Evolutionary conservation across 78 protist species (phyloP), one percentile per base, ranked within the genome.

Genomic region (Anaeramoeba flamelloides): DNA sequence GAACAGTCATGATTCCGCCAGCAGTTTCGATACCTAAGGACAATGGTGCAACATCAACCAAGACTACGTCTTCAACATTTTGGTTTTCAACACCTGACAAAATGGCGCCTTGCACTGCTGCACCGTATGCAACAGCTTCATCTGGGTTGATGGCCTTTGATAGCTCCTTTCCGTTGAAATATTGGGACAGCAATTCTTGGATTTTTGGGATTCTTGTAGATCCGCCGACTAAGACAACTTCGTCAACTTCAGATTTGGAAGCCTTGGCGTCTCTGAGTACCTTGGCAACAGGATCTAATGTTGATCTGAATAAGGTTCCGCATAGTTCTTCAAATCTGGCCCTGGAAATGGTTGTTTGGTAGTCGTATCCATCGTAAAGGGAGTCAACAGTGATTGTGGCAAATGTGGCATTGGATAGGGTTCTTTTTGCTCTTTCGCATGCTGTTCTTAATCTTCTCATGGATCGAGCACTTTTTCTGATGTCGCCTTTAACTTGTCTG

Each of bases 51-150:
- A 30, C 30, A 30, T 64, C 30, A n/a, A 64, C 38, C 30, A 64
- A 64, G 30, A 64, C 74, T 64, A 64, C 74, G 30, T n/a, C 30
- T 64, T 30, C 74, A 64, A 64, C 74, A 64, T 30, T n/a, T n/a
- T 64, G 30, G 74, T 30, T n/a, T 30, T n/a, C n/a, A n/a, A n/a
- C 83, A 81, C 76, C 31, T 26, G 77, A 2, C n/a, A 95, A 90
- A 39, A 97, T 89, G 77, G 93, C 95, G 32, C 95, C 99, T 93
- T 93, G 99, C 30, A 94, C 95, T 33, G 99, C 99, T 41, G 99
- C 99, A 33, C 99, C 99, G 86, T 97, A 93, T 75, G 99, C 99
- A 32, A 97, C 99, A 8, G 97, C 97, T 92, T 94, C 99, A 74
- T 95, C 98, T 30, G 99, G 96, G 89, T 96, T 96, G 93, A 93